These are phyloP conservation scores for Fusarium sp. DNA, from an alignment of 2,329 filamentous ascomycete species.

Conservation along the genomic window DNA sequence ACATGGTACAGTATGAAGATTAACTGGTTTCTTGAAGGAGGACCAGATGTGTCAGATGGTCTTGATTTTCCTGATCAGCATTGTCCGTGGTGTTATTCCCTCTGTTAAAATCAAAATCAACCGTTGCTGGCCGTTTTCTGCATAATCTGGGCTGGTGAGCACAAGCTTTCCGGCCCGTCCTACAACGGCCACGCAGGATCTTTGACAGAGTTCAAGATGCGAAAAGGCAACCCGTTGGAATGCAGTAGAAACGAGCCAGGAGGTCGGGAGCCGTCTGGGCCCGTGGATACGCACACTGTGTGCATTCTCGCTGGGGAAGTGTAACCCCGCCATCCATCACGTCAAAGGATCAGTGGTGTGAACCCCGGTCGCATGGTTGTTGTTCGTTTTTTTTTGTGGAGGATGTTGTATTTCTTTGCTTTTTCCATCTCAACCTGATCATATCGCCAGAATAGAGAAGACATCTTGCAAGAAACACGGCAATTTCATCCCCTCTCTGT, in stretches of 20 bases:
- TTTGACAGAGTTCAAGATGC: not conserved
- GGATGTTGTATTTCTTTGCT: not conserved
- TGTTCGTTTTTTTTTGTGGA: not conserved
- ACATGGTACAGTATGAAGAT: not conserved
- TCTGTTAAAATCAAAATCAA: not conserved
- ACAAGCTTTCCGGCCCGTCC: constrained; percentile 11
- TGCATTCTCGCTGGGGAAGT: not conserved
- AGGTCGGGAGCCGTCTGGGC: not conserved
- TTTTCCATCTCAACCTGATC: not conserved
- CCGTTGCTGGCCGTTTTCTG: not conserved
- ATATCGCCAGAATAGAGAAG: not conserved
- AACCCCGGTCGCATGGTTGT: not conserved
- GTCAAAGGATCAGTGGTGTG: constrained; percentile 2
- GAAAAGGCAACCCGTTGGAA: not conserved
- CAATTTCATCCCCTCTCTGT: not conserved
- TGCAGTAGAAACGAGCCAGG: not conserved
- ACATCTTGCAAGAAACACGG: not conserved
- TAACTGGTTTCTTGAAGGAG: not conserved
- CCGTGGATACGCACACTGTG: not conserved
- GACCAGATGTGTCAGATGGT: not conserved
- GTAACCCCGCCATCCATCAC: constrained; percentile 1
- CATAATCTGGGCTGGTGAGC: not conserved
- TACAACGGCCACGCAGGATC: constrained; percentile 22
- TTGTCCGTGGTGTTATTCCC: not conserved
- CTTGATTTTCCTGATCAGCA: not conserved